Base-by-base conservation (phyloP, 2,329 filamentous ascomycete genomes). In the Diaporthe amygdali region DNA sequence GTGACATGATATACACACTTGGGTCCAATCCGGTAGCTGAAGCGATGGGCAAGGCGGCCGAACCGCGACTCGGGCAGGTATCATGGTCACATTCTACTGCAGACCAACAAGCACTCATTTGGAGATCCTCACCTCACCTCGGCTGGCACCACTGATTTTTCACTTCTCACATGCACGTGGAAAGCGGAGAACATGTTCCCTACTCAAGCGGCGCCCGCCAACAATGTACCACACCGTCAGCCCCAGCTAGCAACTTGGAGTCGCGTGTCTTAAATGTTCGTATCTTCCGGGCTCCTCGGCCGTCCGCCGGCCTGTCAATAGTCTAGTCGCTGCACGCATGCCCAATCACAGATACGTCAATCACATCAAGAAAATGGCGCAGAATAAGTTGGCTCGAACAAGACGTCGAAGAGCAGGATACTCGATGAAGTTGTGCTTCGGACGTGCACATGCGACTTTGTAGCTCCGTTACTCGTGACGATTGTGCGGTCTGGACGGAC, bases 11-110 rank as follows among this genome's bases (percentile, higher is more conserved):
- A 41, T 39, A 17, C 52, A 39, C 51, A 55, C 66, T 59, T 68
- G 52, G 41, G 52, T 49, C 52, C 44, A 68, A 68, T 59, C 30
- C 66, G 66, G 66, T 49, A 68, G 30, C 41, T 68, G 30, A 59
- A 22, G 51, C 66, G 66, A 59, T 22, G 27, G 7, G 52, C 22
- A 25, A 59, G 66, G 41, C 32, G 30, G 66, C 32, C 66, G 66
- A 68, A 56, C 66, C 32, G 41, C n/a, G 52, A 59, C 52, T 49
- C 66, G 66, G 66, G 39, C 41, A 37, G 59, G 25, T 63, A 47
- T 47, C 34, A 34, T 8, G 3, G 59, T 63, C 59, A 63, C 59
- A 63, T 47, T 47, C 41, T 10, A 63, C 27, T 17, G 41, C 56
- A 47, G 59, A 3, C 41, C 41, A 63, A 7, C 34, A 47, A 63